Evolutionary conservation across 78 protist genomes (phyloP).

Genomic region (Dictyostelium discoideum): dicty_2.7 NC_007088.5:6307501-6308000

Average conservation of each 20-base stretch:
- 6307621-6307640: background rate
- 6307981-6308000: conserved; percentile 42
- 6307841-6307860: background rate
- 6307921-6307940: conserved; percentile 16
- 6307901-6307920: conserved; percentile 3
- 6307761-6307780: background rate
- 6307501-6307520: conserved; percentile 30
- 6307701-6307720: background rate
- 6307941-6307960: background rate
- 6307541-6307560: conserved; percentile 39
- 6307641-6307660: background rate
- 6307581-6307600: conserved; percentile 40
- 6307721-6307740: background rate
- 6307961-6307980: conserved; percentile 29
- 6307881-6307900: conserved; percentile 58
- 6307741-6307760: too few relatives aligned
- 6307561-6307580: conserved; percentile 57
- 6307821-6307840: background rate
- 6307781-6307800: background rate
- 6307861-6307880: background rate
- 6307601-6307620: conserved; percentile 22
- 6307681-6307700: background rate
- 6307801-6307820: conserved; percentile 1
- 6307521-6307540: conserved; percentile 11
- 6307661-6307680: conserved; percentile 27